Base-by-base conservation (phyloP, 1,139 yeast species). In the Groenewaldozyma sp. region DNA sequence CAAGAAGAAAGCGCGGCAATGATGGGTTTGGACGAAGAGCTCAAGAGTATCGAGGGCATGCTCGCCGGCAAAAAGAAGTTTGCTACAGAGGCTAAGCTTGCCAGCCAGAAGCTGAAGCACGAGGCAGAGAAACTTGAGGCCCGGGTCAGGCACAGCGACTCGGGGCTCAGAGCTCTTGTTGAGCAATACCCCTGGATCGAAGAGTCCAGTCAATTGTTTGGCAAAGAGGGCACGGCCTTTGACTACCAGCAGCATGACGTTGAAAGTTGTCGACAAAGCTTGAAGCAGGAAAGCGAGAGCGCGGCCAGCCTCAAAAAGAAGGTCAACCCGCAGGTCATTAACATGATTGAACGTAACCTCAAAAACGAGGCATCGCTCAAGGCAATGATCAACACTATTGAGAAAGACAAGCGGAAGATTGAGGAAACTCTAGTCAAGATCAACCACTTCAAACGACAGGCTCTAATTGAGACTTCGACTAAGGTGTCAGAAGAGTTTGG, bases 311-410 rank as follows among this genome's bases (percentile, higher is more conserved):
- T 88, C 82, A 81, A 76, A 63, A 71, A 88, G 45, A 82, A 79
- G 50, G 95, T 91, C 24, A 88, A 88, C 54, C 73, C 83, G 10
- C 82, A 87, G 54, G 91, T 91, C 46, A 84, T 88, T 88, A 78
- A 80, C 52, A 83, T 87, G 86, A 86, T 93, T 50, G 97, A 88
- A 53, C 83, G 81, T 49, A 94, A 87, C 17, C 96, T 88, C 58
- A 83, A 82, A 68, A 86, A 87, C 56, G 97, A 88, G 58, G 62
- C 70, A 2, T 71, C 91, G 6, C 69, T 93, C 52, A 79, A 76
- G 51, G 73, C 75, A 6, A 87, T 86, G 88, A 81, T 93, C 44
- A 73, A 71, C 41, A 87, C 95, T 3, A 87, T 93, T 51, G 94
- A 83, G 54, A 83, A 79, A 59, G 98, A 93, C 61, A 87, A 88